Conservation (phyloP, 2,329 filamentous ascomycete species). For the Neonectria hederae region DNA sequence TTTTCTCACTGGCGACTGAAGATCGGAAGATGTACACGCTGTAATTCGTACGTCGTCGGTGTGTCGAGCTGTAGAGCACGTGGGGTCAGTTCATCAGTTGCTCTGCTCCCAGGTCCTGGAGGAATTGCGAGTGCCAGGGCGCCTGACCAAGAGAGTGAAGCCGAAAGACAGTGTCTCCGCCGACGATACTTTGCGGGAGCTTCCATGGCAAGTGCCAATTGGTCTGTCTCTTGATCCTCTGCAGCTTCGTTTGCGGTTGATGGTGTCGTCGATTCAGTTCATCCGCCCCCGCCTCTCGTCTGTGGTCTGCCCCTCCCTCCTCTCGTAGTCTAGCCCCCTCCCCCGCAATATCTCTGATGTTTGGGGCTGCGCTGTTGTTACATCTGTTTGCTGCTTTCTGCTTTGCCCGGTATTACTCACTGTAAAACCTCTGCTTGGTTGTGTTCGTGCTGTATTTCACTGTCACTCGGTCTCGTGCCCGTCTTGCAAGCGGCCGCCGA, state of each 20-base stretch:
- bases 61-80: constrained; percentile 19
- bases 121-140: constrained; percentile 4
- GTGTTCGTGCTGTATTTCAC: background rate
- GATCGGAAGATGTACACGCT: background rate
- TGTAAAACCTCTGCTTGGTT: background rate
- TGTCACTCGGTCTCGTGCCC: background rate
- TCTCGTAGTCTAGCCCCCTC: constrained; percentile 10
- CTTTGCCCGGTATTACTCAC: background rate
- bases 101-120: background rate
- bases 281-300: background rate
- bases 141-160: background rate
- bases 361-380: constrained; percentile 1
- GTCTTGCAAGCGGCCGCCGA: background rate
- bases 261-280: constrained; percentile 10
- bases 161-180: background rate
- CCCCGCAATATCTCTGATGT: constrained; percentile 20
- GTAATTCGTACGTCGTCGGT: background rate
- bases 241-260: constrained; percentile 9
- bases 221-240: background rate
- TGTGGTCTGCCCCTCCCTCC: constrained; percentile 11
- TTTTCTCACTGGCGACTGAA: background rate
- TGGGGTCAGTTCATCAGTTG: constrained; percentile 12
- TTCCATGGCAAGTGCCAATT: constrained; percentile 1
- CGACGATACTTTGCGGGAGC: background rate
- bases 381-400: background rate